These are phyloP conservation scores for Rhodotorula kratochvilovae DNA, from an alignment of 768 basidiomycete species.

Conservation along the genomic window DNA sequence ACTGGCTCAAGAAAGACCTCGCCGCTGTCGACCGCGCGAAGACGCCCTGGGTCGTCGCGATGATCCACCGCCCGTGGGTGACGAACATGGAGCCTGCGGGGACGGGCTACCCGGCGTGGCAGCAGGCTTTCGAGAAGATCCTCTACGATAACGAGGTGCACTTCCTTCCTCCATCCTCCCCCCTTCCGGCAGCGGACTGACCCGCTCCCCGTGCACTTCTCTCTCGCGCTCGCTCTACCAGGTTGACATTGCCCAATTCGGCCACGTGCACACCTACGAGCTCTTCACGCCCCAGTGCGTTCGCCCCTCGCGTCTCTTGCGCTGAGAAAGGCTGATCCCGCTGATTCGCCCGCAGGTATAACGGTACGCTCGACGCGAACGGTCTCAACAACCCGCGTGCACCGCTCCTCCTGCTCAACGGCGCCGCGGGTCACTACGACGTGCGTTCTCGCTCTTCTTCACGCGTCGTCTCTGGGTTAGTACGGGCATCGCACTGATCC, in stretches of 20 bases:
- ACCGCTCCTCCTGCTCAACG: conserved; percentile 4
- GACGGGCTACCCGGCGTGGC: conserved; percentile 20
- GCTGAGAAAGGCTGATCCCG: too few relatives aligned
- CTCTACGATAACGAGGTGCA: conserved; percentile 43
- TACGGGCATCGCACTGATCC: not conserved
- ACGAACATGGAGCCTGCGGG: not conserved
- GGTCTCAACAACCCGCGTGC: conserved; percentile 27
- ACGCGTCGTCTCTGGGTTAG: too few relatives aligned
- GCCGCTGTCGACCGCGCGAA: conserved; percentile 38
- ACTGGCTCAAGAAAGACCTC: conserved; percentile 42
- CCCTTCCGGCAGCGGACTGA: too few relatives aligned
- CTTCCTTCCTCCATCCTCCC: conserved; percentile 12
- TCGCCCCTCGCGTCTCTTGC: too few relatives aligned
- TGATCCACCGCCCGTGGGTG: conserved; percentile 38
- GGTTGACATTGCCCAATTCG: conserved; percentile 34
- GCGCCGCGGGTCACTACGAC: conserved; percentile 21
- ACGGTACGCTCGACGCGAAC: conserved; percentile 30
- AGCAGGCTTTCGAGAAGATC: conserved; percentile 43
- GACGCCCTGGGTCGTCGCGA: conserved; percentile 44
- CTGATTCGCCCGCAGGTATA: not conserved
- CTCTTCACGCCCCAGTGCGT: conserved; percentile 14
- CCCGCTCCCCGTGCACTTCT: not conserved
- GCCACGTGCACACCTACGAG: conserved; percentile 18
- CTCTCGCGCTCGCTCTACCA: not conserved
- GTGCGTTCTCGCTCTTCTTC: not conserved